Evolutionary conservation across 805 yeast species (phyloP).

Genomic region (Wickerhamiella occidentalis): DNA sequence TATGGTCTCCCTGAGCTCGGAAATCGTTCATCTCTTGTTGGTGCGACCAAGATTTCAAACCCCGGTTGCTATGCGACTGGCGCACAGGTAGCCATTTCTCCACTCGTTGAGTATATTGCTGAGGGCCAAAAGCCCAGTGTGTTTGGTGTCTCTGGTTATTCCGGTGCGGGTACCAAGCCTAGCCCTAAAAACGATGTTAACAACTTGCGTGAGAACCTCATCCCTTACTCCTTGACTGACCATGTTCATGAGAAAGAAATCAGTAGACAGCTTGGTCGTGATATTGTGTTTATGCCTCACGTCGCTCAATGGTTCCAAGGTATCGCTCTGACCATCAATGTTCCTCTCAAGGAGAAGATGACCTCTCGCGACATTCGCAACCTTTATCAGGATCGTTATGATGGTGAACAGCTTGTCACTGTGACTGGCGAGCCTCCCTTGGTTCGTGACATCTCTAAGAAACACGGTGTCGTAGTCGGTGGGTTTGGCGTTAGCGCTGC

Average conservation of each 20-base stretch:
- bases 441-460: conserved; percentile 82
- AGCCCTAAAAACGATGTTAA: conserved; percentile 85
- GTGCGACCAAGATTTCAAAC: conserved; percentile 75
- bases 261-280: conserved; percentile 60
- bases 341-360: conserved; percentile 57
- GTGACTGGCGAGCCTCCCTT: conserved; percentile 87
- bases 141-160: conserved; percentile 95
- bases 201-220: conserved; percentile 64
- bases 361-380: conserved; percentile 74
- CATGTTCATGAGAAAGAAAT: conserved; percentile 95
- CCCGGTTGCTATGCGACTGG: conserved; percentile 99
- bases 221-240: conserved; percentile 92
- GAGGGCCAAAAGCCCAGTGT: conserved; percentile 60
- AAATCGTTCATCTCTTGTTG: conserved; percentile 50
- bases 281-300: conserved; percentile 88
- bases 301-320: conserved; percentile 99
- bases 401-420: conserved; percentile 72
- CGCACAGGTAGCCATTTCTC: conserved; percentile 85
- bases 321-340: conserved; percentile 78
- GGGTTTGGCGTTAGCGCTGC: conserved; percentile 88
- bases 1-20: conserved; percentile 93
- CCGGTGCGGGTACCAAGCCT: conserved; percentile 99
- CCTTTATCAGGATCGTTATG: conserved; percentile 77
- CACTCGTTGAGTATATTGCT: conserved; percentile 51
- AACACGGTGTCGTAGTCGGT: conserved; percentile 90